These are phyloP conservation scores for Boletus fagicola DNA, from an alignment of 768 basidiomycete genomes.

Conservation along the genomic window DNA sequence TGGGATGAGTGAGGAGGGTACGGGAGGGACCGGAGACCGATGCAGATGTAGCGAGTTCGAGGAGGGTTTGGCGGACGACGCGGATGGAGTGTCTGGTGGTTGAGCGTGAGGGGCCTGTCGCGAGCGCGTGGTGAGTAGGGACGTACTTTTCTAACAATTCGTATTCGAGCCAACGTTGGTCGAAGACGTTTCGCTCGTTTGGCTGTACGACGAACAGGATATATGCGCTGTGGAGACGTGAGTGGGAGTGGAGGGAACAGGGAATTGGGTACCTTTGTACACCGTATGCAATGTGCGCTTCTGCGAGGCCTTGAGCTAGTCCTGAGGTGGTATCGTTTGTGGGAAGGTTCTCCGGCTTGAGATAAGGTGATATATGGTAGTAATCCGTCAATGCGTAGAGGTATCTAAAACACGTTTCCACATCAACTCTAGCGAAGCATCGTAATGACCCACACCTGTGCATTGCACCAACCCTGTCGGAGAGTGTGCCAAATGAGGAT, in stretches of 20 bases:
- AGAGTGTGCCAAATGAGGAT: constrained; percentile 82
- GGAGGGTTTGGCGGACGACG: constrained; percentile 73
- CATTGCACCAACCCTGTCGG: constrained; percentile 61
- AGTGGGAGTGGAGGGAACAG: background rate
- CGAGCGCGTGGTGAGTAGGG: background rate
- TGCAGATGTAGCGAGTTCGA: constrained; percentile 60
- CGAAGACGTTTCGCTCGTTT: constrained; percentile 91
- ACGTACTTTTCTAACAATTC: constrained; percentile 75
- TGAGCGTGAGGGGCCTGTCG: background rate
- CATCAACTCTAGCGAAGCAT: background rate
- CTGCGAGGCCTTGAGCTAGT: constrained; percentile 72
- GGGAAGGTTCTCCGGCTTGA: constrained; percentile 63
- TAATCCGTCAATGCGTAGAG: constrained; percentile 65
- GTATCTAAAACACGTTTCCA: constrained; percentile 49
- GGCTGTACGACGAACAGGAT: constrained; percentile 90
- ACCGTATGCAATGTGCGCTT: constrained; percentile 75
- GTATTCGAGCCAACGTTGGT: constrained; percentile 88
- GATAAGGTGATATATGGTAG: constrained; percentile 53
- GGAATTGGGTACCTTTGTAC: constrained; percentile 35
- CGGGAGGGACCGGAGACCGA: constrained; percentile 46
- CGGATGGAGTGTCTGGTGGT: constrained; percentile 65
- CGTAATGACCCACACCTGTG: constrained; percentile 65
- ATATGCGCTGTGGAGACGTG: constrained; percentile 36
- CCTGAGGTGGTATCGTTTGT: constrained; percentile 67
- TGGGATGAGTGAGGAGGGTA: constrained; percentile 33